Evolutionary conservation across 2,329 filamentous ascomycete genomes (phyloP), one percentile per base, ranked within the genome.

Genomic region (Cordyceps javanica): DNA sequence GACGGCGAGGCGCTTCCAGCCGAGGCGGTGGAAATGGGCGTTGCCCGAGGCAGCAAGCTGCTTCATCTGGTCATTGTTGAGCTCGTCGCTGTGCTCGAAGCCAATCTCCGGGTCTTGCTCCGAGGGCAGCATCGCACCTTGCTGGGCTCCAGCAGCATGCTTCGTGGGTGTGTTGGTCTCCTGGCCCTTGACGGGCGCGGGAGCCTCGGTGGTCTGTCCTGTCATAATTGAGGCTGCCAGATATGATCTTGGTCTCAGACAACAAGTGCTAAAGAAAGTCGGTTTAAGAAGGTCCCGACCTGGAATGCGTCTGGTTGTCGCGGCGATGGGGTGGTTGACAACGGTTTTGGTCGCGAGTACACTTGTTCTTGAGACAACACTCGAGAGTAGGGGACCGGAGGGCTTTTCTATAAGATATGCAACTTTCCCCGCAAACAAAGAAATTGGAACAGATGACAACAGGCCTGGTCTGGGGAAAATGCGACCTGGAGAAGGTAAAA

Each of bases 1-100:
- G 21, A 79, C 65, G 8, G 75, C 77, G 26, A 80, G 71, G 8
- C 77, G 75, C 66, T 79, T 79, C 77, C 77, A 80, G 55, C 77
- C 77, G 21, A 80, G 72, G 16, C 73, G 71, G 59, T 77, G 71
- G 68, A 79, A 80, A 49, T 75, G 72, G 8, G 72, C 73, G 50
- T 69, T 65, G 52, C 75, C 76, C 56, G 72, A 64, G 13, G 71
- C 70, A 16, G 68, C 70, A 61, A 73, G 76, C 28, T 73, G 68
- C 64, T 73, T 72, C 39, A 78, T 57, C 38, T 57, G 55, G 23
- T 57, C 46, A 10, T 45, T 51, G 39, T 67, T 60, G 50, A 66
- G 46, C 45, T 69, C 67, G 48, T 65, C 67, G 60, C 62, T 65
- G 50, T 61, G 58, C 38, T 64, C 64, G 45, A 51, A 44, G 11